A percentile compares a stretch with the other conserved stretches of the same genome.
phyloP scores from a whole-genome alignment of 2,329 filamentous ascomycete species.

The Helotiales sp. region DNA sequence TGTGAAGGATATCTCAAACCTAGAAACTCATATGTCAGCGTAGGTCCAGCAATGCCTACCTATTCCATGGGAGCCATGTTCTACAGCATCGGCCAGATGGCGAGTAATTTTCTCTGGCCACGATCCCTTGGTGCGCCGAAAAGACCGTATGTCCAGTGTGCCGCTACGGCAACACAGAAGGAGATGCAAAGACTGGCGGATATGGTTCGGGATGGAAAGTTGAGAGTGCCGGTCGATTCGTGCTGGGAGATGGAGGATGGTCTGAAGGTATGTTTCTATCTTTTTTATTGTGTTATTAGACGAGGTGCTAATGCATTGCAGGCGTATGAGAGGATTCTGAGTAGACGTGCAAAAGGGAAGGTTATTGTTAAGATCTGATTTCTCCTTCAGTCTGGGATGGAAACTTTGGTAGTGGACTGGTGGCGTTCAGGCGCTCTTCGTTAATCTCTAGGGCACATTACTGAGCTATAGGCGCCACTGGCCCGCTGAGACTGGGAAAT shows the following conservation, averaged over 20 bases:
- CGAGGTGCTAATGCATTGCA: slow-evolving; percentile 12
- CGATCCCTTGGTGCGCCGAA: slow-evolving; percentile 44
- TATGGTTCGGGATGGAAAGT: slow-evolving; percentile 45
- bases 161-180: slow-evolving; percentile 36
- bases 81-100: slow-evolving; percentile 44
- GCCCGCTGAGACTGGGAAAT: no score
- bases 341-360: slow-evolving; percentile 47
- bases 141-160: slow-evolving; percentile 35
- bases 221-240: slow-evolving; percentile 47
- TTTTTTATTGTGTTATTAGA: neutral
- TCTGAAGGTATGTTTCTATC: slow-evolving; percentile 36
- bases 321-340: slow-evolving; percentile 45
- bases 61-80: slow-evolving; percentile 43
- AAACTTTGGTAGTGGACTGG: neutral
- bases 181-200: slow-evolving; percentile 44
- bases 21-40: slow-evolving; percentile 48
- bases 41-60: slow-evolving; percentile 47
- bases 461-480: no score
- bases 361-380: slow-evolving; percentile 37
- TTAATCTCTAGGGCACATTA: no score
- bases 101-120: slow-evolving; percentile 49
- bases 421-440: no score
- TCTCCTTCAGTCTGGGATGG: neutral
- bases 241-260: slow-evolving; percentile 47
- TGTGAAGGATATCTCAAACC: slow-evolving; percentile 48